Evolutionary conservation across 495 filamentous ascomycete genomes (phyloP), one percentile per base, ranked within the genome.

Genomic region (Tuber microsphaerosporum): DNA sequence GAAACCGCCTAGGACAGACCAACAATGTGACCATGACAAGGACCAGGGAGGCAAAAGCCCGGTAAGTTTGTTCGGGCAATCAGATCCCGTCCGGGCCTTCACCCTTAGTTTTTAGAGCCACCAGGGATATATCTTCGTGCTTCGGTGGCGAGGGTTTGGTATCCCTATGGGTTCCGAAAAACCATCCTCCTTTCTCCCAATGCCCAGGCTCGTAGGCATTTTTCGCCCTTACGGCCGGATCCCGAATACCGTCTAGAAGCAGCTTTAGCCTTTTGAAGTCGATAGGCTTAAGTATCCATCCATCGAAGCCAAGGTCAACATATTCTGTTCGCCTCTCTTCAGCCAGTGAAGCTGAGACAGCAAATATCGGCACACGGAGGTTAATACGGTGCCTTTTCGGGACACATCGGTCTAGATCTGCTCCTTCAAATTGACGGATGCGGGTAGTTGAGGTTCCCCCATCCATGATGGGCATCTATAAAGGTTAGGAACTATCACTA

Each of bases 381-480:
- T 80, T 77, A 20, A 71, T 43, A 20, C 20, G 26, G 46, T 82
- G 77, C 45, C 74, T 74, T 39, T 17, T 9, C 14, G 75, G 70
- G 17, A 73, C 77, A 43, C 14, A 80, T 72, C 69, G 48, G 22
- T 82, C 76, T 1, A 82, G 77, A 70, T 74, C 39, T 20, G 71
- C 73, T 72, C 39, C 26, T 61, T 97, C 94, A 75, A 88, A 88
- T 3, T 89, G 87, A 31, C 94, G 89, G 75, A 97, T 97, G 86
- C 91, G 89, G 82, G 91, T 90, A 1, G 94, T 93, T 9, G 93
- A 91, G n/a, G 87, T 88, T 45, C 93, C 88, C 51, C 94, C 94
- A 79, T 97, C 93, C 71, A 94, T 91, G 71, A 97, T 96, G 19
- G 94, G 94, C 94, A 97, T 97, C 91, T 94, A 77, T 2, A 51